Evolutionary conservation across 768 basidiomycete species (phyloP), one percentile per base, ranked within the genome.

Genomic region (Daedaleopsis sinensis): DNA sequence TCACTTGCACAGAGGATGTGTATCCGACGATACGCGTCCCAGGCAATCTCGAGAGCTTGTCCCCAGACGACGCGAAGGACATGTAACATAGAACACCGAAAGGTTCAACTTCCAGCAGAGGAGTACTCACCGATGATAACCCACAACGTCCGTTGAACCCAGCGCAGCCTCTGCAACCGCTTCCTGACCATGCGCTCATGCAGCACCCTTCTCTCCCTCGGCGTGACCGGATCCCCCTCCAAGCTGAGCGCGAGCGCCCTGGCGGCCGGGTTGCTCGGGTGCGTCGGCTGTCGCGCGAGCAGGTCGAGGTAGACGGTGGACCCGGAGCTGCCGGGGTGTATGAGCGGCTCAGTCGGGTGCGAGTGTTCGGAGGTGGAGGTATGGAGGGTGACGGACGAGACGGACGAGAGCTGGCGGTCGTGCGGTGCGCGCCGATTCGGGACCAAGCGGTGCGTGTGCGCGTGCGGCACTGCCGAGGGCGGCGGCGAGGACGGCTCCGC

Each of bases 211-310:
- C 70, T 63, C 63, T 80, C 79, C 7, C 66, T 61, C 24, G 58
- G 46, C 2, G 75, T 70, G 38, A 72, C 49, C 16, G 71, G 75
- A 57, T 77, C 74, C 16, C 71, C 71, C 10, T 72, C 56, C 38
- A 64, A 32, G 8, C 42, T 64, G 23, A 77, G 70, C 21, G 71
- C 70, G 12, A 72, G 69, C 3, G 68, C 71, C 2, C 69, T 63
- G 48, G 74, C 70, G 66, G 75, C 76, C 8, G 71, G 69, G 23
- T 66, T 64, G 55, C 79, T 79, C 8, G 80, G 79, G 65, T 84
- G 84, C 23, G 75, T 73, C 21, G 80, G 78, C 59, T 76, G 75
- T 37, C 73, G 72, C 32, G 77, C 65, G 21, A 77, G 70, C 27
- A 76, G 63, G 57, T 77, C 80, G 52, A 72, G 77, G 58, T 76